Evolutionary conservation across 371 early-diverging fungal genomes (phyloP).

Genomic region (Mucor sp.): DNA sequence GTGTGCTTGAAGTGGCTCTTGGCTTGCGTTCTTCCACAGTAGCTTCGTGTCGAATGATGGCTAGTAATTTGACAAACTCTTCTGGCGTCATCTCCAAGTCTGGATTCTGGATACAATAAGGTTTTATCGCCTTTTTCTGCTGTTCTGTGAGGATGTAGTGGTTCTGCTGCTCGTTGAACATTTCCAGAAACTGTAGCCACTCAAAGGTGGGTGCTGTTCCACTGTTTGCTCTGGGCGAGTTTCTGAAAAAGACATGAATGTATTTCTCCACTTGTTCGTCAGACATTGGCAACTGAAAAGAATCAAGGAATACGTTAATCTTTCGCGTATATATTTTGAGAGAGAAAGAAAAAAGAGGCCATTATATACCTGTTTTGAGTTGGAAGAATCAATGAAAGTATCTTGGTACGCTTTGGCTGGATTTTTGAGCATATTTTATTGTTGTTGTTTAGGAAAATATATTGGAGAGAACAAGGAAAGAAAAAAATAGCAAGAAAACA

Average conservation of each 20-base stretch:
- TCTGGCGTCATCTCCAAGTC: conserved; percentile 29
- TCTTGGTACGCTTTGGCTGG: not conserved
- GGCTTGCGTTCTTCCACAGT: not conserved
- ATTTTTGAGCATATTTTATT: not conserved
- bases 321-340: not conserved
- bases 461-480: not conserved
- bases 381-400: not conserved
- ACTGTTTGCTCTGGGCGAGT: not conserved
- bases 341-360: not conserved
- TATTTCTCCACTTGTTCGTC: conserved; percentile 12
- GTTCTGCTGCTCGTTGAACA: conserved; percentile 8
- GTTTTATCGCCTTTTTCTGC: conserved; percentile 14
- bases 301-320: not conserved
- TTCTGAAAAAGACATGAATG: conserved; percentile 7
- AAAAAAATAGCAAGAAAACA: not conserved
- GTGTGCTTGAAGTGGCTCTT: not conserved
- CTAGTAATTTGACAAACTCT: conserved; percentile 12
- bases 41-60: conserved; percentile 4
- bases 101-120: conserved; percentile 16
- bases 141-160: conserved; percentile 17
- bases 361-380: not conserved
- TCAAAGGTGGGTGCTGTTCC: conserved; percentile 20
- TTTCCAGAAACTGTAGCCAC: conserved; percentile 20
- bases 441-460: not conserved
- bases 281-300: conserved; percentile 5